phyloP scores from a whole-genome alignment of 2,329 filamentous ascomycete genomes.

The Stenocarpella maydis region DNA sequence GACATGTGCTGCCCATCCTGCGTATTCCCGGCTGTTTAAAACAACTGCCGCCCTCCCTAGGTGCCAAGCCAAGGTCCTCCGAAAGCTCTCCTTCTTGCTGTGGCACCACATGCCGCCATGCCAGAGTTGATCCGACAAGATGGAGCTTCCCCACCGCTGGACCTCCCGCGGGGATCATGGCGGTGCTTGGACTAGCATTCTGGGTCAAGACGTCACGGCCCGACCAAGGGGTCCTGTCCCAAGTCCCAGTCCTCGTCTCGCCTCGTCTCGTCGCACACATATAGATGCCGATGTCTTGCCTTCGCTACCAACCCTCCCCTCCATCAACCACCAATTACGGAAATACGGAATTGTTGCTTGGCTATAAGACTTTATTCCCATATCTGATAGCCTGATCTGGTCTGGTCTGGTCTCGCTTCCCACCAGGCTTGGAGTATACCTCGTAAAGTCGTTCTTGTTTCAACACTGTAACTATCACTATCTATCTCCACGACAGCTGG shows the following conservation, averaged over 20 bases:
- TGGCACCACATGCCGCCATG: not conserved
- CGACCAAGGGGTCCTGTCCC: not conserved
- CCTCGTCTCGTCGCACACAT: conserved; percentile 23
- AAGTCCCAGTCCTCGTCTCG: not conserved
- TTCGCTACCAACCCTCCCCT: not conserved
- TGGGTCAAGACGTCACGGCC: conserved; percentile 22
- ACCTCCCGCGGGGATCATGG: conserved; percentile 14
- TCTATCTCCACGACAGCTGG: not conserved
- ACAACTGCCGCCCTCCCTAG: conserved; percentile 25
- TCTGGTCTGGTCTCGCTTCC: too few relatives aligned
- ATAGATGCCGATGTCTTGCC: conserved; percentile 15
- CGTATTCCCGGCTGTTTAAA: not conserved
- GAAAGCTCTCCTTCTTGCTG: not conserved
- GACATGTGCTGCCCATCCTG: not conserved
- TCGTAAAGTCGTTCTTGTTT: not conserved
- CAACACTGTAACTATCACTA: not conserved
- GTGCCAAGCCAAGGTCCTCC: not conserved
- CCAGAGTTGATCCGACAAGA: conserved; percentile 7
- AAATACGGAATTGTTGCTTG: conserved; percentile 12
- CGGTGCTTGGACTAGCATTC: conserved; percentile 8
- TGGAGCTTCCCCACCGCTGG: conserved; percentile 29
- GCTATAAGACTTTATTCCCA: conserved; percentile 19
- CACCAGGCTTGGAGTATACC: not conserved
- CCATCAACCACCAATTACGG: not conserved
- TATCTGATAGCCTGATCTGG: not conserved